A percentile compares a stretch with the other conserved stretches of the same genome.
These are phyloP conservation scores for Syzygium jambos DNA, from an alignment of 345 rosid species.

Conservation along the genomic window DNA sequence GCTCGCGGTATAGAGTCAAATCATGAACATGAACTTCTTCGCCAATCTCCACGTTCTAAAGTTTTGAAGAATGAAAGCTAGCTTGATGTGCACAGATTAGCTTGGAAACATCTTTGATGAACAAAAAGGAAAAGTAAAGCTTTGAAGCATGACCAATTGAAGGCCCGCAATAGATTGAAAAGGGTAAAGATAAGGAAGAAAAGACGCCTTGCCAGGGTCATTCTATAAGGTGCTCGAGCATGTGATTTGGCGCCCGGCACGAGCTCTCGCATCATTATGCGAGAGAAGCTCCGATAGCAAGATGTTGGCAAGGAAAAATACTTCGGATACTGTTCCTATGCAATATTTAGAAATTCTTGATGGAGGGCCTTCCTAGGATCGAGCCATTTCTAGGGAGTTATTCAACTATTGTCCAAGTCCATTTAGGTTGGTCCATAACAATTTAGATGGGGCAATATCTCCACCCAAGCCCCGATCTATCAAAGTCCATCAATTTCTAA, in stretches of 20 bases:
- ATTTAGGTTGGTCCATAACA: background rate
- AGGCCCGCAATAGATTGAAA: background rate
- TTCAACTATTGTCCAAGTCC: background rate
- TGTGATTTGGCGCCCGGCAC: background rate
- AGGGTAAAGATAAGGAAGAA: background rate
- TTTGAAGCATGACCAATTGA: background rate
- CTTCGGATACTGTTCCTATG: background rate
- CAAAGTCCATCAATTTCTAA: background rate
- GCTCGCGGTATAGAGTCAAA: background rate
- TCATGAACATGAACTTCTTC: background rate
- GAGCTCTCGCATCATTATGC: background rate
- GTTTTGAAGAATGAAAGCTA: background rate
- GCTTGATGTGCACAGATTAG: background rate
- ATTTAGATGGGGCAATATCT: background rate
- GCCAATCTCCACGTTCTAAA: background rate
- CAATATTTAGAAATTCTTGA: background rate
- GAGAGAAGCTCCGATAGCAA: background rate
- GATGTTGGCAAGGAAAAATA: background rate
- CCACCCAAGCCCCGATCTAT: background rate
- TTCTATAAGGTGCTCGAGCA: background rate
- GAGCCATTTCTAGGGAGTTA: background rate
- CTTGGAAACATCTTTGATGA: background rate
- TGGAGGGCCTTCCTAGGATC: background rate
- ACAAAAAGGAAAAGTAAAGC: background rate
- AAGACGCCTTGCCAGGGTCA: background rate